Evolutionary conservation across 176 grass and related monocot species (phyloP), one percentile per base, ranked within the genome.

Genomic region (Carex kokanica): DNA sequence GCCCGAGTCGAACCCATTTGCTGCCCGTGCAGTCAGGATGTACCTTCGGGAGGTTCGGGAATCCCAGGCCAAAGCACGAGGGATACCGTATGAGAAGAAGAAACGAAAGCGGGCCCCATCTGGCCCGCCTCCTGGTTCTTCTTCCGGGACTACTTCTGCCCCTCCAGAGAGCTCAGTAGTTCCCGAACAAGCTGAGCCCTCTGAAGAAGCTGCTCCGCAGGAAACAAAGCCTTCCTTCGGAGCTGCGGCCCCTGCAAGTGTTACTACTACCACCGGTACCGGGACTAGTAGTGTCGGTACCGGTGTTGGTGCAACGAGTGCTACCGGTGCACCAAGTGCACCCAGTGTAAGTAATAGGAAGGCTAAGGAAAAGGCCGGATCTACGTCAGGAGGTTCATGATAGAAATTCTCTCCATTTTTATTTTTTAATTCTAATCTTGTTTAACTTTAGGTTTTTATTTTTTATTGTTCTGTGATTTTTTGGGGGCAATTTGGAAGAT

Each of bases 31-130:
- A 23, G 94, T 97, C 20, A 86, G 88, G 81, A 88, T 90, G 78
- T 97, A 97, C 68, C 94, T 97, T 6, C 85, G 94, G 61, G 94
- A 97, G 79, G 94, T 97, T 15, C 84, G 91, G 32, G 94, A 93
- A 86, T 87, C 70, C 14, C 94, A 97, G 86, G 89, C 91, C 57
- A 93, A 90, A 89, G 94, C 94, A 5, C 85, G 94, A 4, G 94
- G 94, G 18, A 91, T 97, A 47, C 94, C 94, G 0, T 97, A 92
- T 79, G 90, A 97, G 83, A 97, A 97, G 88, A 97, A 88, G 83
- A 97, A 94, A 82, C 84, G 90, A 66, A 97, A 97, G 83, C 89
- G 94, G 5, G 2, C 51, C 32, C 53, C 79, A 0, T 31, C 6
- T 56, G 31, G 29, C 10, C 6, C 36, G 0, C 8, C 68, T 77